These are phyloP conservation scores for Gnomoniopsis smithogilvyi DNA, from an alignment of 2,329 filamentous ascomycete genomes.

Conservation along the genomic window DNA sequence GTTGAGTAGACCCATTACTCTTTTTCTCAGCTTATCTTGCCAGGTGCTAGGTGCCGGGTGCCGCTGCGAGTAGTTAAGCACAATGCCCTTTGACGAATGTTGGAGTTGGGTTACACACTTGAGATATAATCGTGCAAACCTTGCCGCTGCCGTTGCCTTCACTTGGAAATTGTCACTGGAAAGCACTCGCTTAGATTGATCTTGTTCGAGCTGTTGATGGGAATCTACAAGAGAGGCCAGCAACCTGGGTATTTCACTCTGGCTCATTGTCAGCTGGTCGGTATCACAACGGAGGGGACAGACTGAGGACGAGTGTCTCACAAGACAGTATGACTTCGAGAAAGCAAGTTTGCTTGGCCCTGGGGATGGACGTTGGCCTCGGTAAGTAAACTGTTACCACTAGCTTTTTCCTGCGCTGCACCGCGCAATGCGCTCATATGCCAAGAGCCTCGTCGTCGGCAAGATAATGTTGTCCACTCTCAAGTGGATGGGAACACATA, in stretches of 20 bases:
- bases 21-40: background rate
- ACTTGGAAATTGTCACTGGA: too few species aligned
- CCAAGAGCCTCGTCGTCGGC: background rate
- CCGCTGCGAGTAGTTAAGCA: background rate
- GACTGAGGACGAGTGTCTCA: background rate
- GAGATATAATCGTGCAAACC: too few species aligned
- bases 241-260: background rate
- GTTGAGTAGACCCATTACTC: background rate
- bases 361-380: background rate
- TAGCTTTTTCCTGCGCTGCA: too few species aligned
- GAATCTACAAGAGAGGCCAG: too few species aligned
- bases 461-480: too few species aligned
- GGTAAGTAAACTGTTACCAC: too few species aligned
- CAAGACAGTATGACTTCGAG: background rate
- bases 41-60: background rate
- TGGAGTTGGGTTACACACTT: background rate
- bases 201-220: background rate
- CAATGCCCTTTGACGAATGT: background rate
- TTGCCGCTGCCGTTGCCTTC: too few species aligned
- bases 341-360: background rate
- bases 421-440: background rate
- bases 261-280: background rate
- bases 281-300: background rate
- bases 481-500: too few species aligned
- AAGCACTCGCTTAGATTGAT: too few species aligned